Conservation (phyloP, 2,329 filamentous ascomycete genomes). For the Exserohilum turcica region DNA sequence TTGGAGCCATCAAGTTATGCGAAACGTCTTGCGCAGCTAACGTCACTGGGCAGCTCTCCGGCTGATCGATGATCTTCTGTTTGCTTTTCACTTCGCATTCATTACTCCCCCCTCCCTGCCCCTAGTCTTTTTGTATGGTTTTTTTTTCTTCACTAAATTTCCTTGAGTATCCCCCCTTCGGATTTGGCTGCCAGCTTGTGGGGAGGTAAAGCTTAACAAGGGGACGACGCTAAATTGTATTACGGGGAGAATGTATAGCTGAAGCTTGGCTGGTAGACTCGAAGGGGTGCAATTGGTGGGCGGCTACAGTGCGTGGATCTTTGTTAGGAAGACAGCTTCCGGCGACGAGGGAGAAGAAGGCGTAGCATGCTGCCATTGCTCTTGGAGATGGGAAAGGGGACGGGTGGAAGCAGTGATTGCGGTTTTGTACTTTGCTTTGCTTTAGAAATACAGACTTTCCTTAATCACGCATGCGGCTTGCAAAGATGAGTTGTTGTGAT, state of each 20-base stretch:
- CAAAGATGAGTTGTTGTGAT: background rate
- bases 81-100: slow-evolving; percentile 40
- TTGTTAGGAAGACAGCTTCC: slow-evolving; percentile 33
- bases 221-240: slow-evolving; percentile 48
- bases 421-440: slow-evolving; percentile 18
- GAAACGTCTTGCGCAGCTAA: slow-evolving; percentile 32
- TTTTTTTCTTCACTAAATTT: slow-evolving; percentile 26
- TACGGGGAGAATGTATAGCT: slow-evolving; percentile 20
- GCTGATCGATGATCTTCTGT: slow-evolving; percentile 38
- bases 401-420: slow-evolving; percentile 13
- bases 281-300: slow-evolving; percentile 24
- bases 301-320: slow-evolving; percentile 24
- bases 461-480: background rate
- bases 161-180: slow-evolving; percentile 44
- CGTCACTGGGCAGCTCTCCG: slow-evolving; percentile 31
- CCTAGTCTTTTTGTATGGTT: slow-evolving; percentile 35
- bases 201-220: slow-evolving; percentile 46
- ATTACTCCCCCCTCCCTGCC: slow-evolving; percentile 39
- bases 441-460: slow-evolving; percentile 18
- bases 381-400: slow-evolving; percentile 18
- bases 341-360: slow-evolving; percentile 28
- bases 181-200: slow-evolving; percentile 50
- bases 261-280: slow-evolving; percentile 29
- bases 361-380: slow-evolving; percentile 36
- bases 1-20: slow-evolving; percentile 23